Percentiles rank a stretch among this genome's conserved stretches.
phyloP scores from a whole-genome alignment of 2,329 filamentous ascomycete species.

The Penicillium sp. region DNA sequence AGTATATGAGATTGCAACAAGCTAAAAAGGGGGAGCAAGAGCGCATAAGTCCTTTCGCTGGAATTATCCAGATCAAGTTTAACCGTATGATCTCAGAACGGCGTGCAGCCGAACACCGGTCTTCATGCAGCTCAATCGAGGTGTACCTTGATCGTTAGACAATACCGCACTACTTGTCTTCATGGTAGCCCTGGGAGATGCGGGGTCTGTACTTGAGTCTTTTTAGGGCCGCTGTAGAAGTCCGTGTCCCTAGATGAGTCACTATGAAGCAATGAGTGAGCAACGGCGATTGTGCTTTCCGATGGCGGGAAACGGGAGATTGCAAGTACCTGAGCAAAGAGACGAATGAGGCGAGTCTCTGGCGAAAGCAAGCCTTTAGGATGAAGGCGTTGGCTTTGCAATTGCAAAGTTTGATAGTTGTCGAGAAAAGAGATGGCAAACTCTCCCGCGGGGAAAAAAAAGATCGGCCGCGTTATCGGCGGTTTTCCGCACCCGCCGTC shows the following conservation, averaged over 20 bases:
- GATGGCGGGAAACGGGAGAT: background rate
- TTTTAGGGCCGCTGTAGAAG: slow-evolving; percentile 1
- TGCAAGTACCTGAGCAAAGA: slow-evolving; percentile 4
- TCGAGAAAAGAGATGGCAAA: slow-evolving; percentile 4
- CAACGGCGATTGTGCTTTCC: background rate
- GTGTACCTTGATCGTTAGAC: slow-evolving; percentile 43
- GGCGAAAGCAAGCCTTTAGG: background rate
- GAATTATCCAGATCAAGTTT: slow-evolving; percentile 48
- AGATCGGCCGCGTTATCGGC: slow-evolving; percentile 8
- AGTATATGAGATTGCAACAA: slow-evolving; percentile 15
- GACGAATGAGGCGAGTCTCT: background rate
- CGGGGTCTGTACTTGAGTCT: slow-evolving; percentile 28
- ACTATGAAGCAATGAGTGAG: slow-evolving; percentile 17
- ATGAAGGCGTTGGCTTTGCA: background rate
- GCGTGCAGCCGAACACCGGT: slow-evolving; percentile 41
- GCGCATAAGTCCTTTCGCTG: slow-evolving; percentile 47
- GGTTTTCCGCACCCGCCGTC: slow-evolving; percentile 14
- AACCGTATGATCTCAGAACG: slow-evolving; percentile 48
- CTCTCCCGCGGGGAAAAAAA: slow-evolving; percentile 20
- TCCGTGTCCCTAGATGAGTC: slow-evolving; percentile 14
- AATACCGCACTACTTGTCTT: slow-evolving; percentile 41
- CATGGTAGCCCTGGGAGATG: slow-evolving; percentile 33
- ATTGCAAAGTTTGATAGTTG: background rate
- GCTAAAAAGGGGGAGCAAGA: slow-evolving; percentile 23
- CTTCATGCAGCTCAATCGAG: slow-evolving; percentile 39